Base-by-base conservation (phyloP, 2,329 filamentous ascomycete genomes). In the Neofusicoccum parvum region DNA sequence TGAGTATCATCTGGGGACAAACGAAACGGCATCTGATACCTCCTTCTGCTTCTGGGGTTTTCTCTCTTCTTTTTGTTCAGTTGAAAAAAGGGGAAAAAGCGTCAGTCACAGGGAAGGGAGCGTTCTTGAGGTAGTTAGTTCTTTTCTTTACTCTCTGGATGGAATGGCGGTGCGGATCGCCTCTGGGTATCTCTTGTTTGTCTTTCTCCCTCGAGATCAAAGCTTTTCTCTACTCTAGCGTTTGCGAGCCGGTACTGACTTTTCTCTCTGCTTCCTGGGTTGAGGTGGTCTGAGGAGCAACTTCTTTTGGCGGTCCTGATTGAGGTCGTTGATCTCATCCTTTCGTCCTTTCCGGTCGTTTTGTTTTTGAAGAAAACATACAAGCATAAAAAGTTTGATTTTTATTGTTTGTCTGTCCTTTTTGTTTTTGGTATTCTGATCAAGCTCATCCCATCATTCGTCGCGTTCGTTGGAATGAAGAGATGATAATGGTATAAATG, bases 401-500 rank as follows among this genome's bases (percentile, higher is more conserved):
- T 37, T 37, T 36, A 11, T 54, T 17, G 6, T 51, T 39, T 54
- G 36, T 23, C 23, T 5, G 6, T 53, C 11, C n/a, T 53, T 14
- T 27, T 53, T n/a, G n/a, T n/a, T 54, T 20, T 54, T 15, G 27
- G 27, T 7, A 32, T 32, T 32, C n/a, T n/a, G 34, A n/a, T 27
- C 9, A 10, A 51, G 2, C 14, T 20, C 20, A 12, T 12, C 20
- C 23, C 10, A 2, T 51, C 34, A 34, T 39, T 23, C 27, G 34
- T 23, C 14, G n/a, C 7, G n/a, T 20, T 36, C n/a, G 15, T 53
- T 11, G 53, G 43, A 56, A 56, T 56, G 53, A 56, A 56, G 53
- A 56, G 37, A 56, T 43, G 53, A 56, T 56, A 43, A 56, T 32
- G 53, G 50, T 49, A 51, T 51, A 51, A 51, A 51, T 51, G 49